Evolutionary conservation across 345 rosid species (phyloP).

Genomic region (thale cress (Arabidopsis thaliana)): TAIR10.1 NC_003070.9:7399001-7399500

Average conservation of each 20-base stretch:
- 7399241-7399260: slow-evolving; percentile 49
- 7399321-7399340: slow-evolving; percentile 48
- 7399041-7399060: neutral
- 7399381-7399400: slow-evolving; percentile 52
- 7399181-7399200: slow-evolving; percentile 42
- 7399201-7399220: slow-evolving; percentile 30
- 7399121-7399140: neutral
- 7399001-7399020: neutral
- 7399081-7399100: neutral
- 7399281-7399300: slow-evolving; percentile 50
- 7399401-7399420: slow-evolving; percentile 55
- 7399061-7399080: neutral
- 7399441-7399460: slow-evolving; percentile 55
- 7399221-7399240: slow-evolving; percentile 50
- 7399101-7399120: neutral
- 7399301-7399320: slow-evolving; percentile 55
- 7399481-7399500: neutral
- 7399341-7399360: slow-evolving; percentile 32
- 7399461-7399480: slow-evolving; percentile 48
- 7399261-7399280: slow-evolving; percentile 57
- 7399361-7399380: slow-evolving; percentile 51
- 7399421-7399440: slow-evolving; percentile 55
- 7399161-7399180: slow-evolving; percentile 20
- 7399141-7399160: neutral
- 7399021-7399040: neutral